A percentile compares a stretch with the other conserved stretches of the same genome.
Conservation (phyloP, 2,329 filamentous ascomycete genomes). For the Hyphodiscus sp. region DNA sequence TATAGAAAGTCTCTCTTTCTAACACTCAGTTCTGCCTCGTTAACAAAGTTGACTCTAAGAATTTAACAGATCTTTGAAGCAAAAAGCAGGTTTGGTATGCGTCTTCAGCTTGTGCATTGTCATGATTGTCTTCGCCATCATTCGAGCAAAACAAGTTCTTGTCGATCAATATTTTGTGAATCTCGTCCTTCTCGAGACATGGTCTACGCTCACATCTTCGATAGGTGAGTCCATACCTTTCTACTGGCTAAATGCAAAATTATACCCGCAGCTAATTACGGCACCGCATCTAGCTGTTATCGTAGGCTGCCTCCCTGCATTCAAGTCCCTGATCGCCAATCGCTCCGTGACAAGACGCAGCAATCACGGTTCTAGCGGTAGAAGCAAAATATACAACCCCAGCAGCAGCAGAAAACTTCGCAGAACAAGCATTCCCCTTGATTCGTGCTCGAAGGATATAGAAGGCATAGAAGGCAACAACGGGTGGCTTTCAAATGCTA, state of each 20-base stretch:
- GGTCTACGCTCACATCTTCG: neutral
- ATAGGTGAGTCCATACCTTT: slow-evolving; percentile 1
- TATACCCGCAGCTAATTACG: neutral
- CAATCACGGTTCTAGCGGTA: neutral
- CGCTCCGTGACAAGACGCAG: neutral
- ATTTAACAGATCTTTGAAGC: neutral
- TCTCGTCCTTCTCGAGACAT: slow-evolving; percentile 1
- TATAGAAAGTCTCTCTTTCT: no score
- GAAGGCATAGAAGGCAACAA: neutral
- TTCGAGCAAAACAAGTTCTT: slow-evolving; percentile 3
- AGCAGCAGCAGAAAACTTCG: neutral
- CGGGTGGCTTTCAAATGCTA: neutral
- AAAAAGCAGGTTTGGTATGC: slow-evolving; percentile 2
- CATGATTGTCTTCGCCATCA: slow-evolving; percentile 2
- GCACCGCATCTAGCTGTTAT: slow-evolving; percentile 1
- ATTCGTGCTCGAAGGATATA: slow-evolving; percentile 1
- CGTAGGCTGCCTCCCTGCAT: slow-evolving; percentile 2
- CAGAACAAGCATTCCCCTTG: slow-evolving; percentile 3
- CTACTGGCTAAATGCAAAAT: neutral
- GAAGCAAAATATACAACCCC: neutral
- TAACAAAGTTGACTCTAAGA: no score
- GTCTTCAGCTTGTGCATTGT: slow-evolving; percentile 3
- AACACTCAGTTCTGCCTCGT: no score
- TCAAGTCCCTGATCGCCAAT: slow-evolving; percentile 3
- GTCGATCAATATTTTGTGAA: slow-evolving; percentile 2